Percentiles rank a stretch among this genome's conserved stretches.
These are phyloP conservation scores for Fusarium sp. DNA, from an alignment of 2,329 filamentous ascomycete species.

Conservation along the genomic window DNA sequence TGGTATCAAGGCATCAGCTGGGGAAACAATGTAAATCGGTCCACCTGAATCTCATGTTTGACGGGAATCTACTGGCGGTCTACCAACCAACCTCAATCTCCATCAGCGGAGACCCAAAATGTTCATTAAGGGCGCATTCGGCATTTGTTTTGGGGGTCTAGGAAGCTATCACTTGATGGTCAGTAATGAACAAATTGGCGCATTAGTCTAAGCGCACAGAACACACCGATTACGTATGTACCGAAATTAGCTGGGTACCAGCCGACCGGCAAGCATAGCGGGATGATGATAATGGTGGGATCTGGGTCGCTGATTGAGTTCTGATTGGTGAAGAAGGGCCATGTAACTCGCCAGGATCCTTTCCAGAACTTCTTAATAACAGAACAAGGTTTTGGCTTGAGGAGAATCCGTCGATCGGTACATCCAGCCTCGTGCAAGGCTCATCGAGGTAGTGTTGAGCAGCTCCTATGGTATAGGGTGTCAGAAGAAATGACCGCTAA, in stretches of 20 bases:
- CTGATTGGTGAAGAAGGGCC: slow-evolving; percentile 32
- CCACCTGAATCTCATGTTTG: not conserved
- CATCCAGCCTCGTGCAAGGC: slow-evolving; percentile 28
- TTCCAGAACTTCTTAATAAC: slow-evolving; percentile 43
- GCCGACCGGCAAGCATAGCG: slow-evolving; percentile 34
- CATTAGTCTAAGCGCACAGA: slow-evolving; percentile 28
- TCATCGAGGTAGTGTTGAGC: slow-evolving; percentile 9
- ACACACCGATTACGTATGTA: slow-evolving; percentile 30
- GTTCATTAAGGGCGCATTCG: slow-evolving; percentile 5
- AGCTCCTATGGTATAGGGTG: not conserved
- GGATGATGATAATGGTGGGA: slow-evolving; percentile 35
- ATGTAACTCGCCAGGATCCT: slow-evolving; percentile 31
- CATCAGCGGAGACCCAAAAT: not conserved
- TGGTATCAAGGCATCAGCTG: slow-evolving; percentile 30
- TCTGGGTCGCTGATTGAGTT: not conserved
- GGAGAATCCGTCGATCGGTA: slow-evolving; percentile 44
- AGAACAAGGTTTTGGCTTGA: slow-evolving; percentile 43
- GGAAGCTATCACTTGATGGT: slow-evolving; percentile 8
- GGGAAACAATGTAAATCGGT: not conserved
- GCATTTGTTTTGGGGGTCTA: slow-evolving; percentile 18
- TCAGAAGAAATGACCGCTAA: too few relatives aligned
- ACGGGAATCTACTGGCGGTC: not conserved
- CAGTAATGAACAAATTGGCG: slow-evolving; percentile 15
- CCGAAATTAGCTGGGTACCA: slow-evolving; percentile 36
- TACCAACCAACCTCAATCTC: not conserved